Evolutionary conservation across 1,284 basidiomycete genomes (phyloP).

Genomic region (Caloboletus inedulis): DNA sequence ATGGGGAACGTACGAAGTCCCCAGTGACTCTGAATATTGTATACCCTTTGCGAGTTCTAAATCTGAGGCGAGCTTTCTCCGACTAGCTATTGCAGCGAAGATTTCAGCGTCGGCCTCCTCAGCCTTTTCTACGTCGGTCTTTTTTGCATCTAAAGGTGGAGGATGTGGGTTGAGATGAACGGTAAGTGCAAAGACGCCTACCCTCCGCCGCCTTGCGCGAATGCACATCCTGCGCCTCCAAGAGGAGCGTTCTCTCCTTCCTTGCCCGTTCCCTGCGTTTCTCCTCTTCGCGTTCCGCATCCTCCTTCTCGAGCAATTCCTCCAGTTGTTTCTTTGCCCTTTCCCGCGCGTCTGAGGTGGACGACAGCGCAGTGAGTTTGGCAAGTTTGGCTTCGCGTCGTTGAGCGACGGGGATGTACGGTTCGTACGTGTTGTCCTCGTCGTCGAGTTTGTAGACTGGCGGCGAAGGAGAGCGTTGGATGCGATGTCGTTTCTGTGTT

Average conservation of each 20-base stretch:
- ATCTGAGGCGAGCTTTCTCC: constrained; percentile 88
- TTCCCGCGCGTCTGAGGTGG: constrained; percentile 50
- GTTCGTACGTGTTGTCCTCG: constrained; percentile 68
- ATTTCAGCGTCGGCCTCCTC: constrained; percentile 91
- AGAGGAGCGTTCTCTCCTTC: constrained; percentile 79
- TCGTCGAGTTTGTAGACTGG: constrained; percentile 55
- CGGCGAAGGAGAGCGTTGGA: constrained; percentile 60
- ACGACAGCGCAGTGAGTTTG: constrained; percentile 62
- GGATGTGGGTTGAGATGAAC: constrained; percentile 5
- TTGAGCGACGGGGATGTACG: constrained; percentile 87
- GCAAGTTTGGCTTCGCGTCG: constrained; percentile 79
- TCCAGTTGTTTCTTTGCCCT: constrained; percentile 52
- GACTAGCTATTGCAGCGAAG: constrained; percentile 86
- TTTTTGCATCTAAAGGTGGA: constrained; percentile 66
- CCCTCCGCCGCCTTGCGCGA: constrained; percentile 77
- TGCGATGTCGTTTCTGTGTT: constrained; percentile 45
- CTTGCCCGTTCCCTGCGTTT: constrained; percentile 67
- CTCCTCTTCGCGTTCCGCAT: constrained; percentile 77
- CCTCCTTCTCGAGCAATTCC: constrained; percentile 65
- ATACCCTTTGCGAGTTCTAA: constrained; percentile 93
- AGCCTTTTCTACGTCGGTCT: constrained; percentile 78
- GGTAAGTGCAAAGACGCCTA: constrained; percentile 34
- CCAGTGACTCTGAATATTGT: constrained; percentile 83
- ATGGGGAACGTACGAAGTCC: constrained; percentile 60
- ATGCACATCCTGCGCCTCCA: constrained; percentile 94